Conservation (phyloP, 331 rosid genomes). For the Prunus yedoensis region DNA sequence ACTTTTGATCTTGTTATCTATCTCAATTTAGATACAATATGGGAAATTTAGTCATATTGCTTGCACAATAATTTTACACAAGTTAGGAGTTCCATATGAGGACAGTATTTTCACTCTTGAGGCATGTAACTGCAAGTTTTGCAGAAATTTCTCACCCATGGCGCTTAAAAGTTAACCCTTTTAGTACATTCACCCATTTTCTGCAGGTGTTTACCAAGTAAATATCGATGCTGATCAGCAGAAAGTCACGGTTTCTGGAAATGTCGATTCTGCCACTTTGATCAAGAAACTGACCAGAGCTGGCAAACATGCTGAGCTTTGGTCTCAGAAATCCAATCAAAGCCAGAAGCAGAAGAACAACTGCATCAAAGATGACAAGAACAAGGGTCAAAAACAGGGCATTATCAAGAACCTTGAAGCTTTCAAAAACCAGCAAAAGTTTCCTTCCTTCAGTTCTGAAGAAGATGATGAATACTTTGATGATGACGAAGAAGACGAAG, state of each 20-base stretch:
- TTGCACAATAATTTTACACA: too few species aligned
- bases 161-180: not conserved
- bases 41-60: too few species aligned
- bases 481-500: conserved; percentile 56
- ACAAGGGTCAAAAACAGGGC: conserved; percentile 50
- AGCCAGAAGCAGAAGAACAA: conserved; percentile 65
- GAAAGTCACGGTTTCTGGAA: conserved; percentile 76
- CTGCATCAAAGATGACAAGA: conserved; percentile 58
- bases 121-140: not conserved
- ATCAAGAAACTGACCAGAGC: conserved; percentile 70
- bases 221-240: conserved; percentile 75
- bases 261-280: conserved; percentile 68
- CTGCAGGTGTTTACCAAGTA: conserved; percentile 79
- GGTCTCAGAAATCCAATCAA: conserved; percentile 59
- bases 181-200: not conserved
- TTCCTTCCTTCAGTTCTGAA: conserved; percentile 47
- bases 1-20: too few species aligned
- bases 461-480: conserved; percentile 45
- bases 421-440: conserved; percentile 54
- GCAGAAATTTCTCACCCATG: not conserved
- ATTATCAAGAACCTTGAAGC: conserved; percentile 51
- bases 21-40: too few species aligned
- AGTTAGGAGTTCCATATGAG: too few species aligned
- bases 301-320: conserved; percentile 80
- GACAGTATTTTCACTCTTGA: not conserved